These are phyloP conservation scores for Ogataea nakhonphanomensis DNA, from an alignment of 805 yeast species.

Conservation along the genomic window DNA sequence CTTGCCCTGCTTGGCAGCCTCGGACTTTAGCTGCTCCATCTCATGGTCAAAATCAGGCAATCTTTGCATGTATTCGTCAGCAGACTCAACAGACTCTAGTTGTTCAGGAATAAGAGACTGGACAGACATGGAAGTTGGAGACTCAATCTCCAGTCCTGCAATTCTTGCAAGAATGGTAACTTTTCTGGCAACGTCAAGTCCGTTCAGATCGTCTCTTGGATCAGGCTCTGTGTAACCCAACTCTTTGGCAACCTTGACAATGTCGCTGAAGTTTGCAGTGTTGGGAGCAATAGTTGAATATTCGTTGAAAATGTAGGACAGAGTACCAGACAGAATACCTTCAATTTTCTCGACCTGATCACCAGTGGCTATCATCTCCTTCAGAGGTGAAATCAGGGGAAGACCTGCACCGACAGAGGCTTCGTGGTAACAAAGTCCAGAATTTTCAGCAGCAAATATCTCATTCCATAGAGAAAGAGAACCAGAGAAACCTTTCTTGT, in stretches of 20 bases:
- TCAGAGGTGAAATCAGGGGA: constrained; percentile 86
- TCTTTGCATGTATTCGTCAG: constrained; percentile 73
- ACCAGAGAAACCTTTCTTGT: constrained; percentile 93
- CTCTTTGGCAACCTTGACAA: constrained; percentile 82
- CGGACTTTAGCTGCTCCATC: constrained; percentile 70
- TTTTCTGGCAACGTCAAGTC: constrained; percentile 97
- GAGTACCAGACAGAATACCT: constrained; percentile 95
- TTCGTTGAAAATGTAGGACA: constrained; percentile 92
- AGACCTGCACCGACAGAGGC: constrained; percentile 99
- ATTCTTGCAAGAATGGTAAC: constrained; percentile 94
- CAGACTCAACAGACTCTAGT: constrained; percentile 69
- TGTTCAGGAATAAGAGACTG: constrained; percentile 88
- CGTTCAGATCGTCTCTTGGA: constrained; percentile 98
- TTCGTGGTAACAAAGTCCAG: constrained; percentile 90
- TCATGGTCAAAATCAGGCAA: constrained; percentile 83
- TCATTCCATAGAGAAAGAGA: constrained; percentile 71
- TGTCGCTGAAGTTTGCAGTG: constrained; percentile 77
- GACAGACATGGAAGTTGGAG: constrained; percentile 91
- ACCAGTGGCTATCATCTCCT: constrained; percentile 87
- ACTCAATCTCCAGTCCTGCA: constrained; percentile 78
- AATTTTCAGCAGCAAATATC: constrained; percentile 57
- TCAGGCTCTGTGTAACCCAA: constrained; percentile 98
- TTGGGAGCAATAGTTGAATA: constrained; percentile 68
- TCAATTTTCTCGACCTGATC: constrained; percentile 89
- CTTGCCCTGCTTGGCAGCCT: constrained; percentile 78